Conservation (phyloP, 2,329 filamentous ascomycete species). For the Pezicula carpinea region DNA sequence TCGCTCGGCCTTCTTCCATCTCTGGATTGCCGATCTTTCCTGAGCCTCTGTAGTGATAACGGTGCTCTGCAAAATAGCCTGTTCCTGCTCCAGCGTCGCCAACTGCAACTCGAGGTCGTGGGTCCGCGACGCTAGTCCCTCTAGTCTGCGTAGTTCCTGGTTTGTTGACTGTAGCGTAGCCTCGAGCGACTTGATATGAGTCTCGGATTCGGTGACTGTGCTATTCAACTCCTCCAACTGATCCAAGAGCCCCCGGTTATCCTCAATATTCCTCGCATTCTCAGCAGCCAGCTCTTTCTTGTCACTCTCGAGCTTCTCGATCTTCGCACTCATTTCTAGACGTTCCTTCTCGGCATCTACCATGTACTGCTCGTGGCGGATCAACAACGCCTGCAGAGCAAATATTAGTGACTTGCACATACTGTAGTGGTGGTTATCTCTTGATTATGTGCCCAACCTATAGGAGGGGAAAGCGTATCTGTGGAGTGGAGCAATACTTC, state of each 20-base stretch:
- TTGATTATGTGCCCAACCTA: background rate
- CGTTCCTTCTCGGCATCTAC: conserved; percentile 86
- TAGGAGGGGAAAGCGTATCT: background rate
- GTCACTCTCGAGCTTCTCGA: conserved; percentile 69
- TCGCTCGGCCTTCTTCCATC: conserved; percentile 82
- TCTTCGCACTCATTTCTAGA: conserved; percentile 63
- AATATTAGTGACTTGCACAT: conserved; percentile 58
- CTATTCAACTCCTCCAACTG: conserved; percentile 82
- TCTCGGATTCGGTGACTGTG: conserved; percentile 74
- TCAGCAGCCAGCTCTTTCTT: conserved; percentile 70
- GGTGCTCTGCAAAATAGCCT: conserved; percentile 64
- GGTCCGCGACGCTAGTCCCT: conserved; percentile 68
- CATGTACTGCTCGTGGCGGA: conserved; percentile 92
- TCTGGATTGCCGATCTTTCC: conserved; percentile 70
- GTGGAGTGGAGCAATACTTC: background rate
- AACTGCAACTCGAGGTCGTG: conserved; percentile 78
- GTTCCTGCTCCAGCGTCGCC: conserved; percentile 73
- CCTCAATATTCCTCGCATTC: conserved; percentile 74
- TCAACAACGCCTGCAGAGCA: conserved; percentile 77
- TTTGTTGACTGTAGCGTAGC: conserved; percentile 73
- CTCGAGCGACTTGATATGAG: conserved; percentile 71
- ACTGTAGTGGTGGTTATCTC: background rate
- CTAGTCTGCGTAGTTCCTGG: conserved; percentile 69
- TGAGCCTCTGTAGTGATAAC: conserved; percentile 67
- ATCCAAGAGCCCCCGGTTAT: conserved; percentile 76